These are phyloP conservation scores for Vinca major DNA, from an alignment of 305 asterid genomes.

Conservation along the genomic window DNA sequence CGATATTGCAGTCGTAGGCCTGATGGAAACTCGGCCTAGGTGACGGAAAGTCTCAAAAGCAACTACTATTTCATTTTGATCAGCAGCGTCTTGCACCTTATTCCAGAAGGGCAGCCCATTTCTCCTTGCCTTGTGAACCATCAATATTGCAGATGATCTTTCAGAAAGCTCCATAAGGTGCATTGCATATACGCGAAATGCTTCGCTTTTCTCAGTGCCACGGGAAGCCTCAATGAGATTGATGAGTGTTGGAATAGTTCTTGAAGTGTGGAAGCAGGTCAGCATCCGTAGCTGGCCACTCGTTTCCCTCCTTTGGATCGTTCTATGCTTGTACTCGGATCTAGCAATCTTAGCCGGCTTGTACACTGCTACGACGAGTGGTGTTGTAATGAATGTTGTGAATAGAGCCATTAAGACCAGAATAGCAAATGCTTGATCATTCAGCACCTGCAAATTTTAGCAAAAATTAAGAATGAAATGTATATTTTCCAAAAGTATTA, in stretches of 20 bases:
- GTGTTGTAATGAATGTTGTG: slow-evolving; percentile 85
- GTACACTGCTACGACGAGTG: slow-evolving; percentile 47
- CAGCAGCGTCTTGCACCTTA: slow-evolving; percentile 13
- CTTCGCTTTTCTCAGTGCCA: slow-evolving; percentile 48
- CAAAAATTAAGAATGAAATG: slow-evolving; percentile 8
- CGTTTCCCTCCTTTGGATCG: slow-evolving; percentile 43
- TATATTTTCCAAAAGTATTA: neutral
- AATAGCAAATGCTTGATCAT: slow-evolving; percentile 78
- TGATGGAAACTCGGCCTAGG: slow-evolving; percentile 29
- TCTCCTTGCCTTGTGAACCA: slow-evolving; percentile 77
- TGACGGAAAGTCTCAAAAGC: slow-evolving; percentile 36
- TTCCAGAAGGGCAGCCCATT: slow-evolving; percentile 62
- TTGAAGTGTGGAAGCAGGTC: slow-evolving; percentile 58
- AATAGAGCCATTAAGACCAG: slow-evolving; percentile 85
- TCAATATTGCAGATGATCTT: slow-evolving; percentile 68
- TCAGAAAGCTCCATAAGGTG: slow-evolving; percentile 87
- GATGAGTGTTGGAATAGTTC: slow-evolving; percentile 54
- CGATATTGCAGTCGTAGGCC: slow-evolving; percentile 35
- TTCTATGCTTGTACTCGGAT: slow-evolving; percentile 49
- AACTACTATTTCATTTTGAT: slow-evolving; percentile 27
- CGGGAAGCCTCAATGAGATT: slow-evolving; percentile 82
- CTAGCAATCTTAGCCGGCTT: slow-evolving; percentile 55
- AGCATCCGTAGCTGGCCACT: slow-evolving; percentile 46
- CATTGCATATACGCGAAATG: slow-evolving; percentile 74
- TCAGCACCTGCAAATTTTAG: slow-evolving; percentile 48